phyloP scores from a whole-genome alignment of 2,329 filamentous ascomycete species.

The Aspergillus unguis region DNA sequence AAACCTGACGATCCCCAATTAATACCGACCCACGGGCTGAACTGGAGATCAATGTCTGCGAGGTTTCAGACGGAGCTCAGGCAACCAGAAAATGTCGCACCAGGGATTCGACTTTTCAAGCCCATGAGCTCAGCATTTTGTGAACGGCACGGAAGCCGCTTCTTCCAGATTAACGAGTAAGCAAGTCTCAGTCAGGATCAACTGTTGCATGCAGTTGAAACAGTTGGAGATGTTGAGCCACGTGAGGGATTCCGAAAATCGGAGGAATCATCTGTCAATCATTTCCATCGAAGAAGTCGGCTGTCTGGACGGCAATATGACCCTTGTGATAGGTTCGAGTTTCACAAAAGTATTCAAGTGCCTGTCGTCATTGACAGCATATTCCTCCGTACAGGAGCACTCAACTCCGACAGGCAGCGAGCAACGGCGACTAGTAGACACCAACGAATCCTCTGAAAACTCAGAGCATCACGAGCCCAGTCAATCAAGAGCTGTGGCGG shows the following conservation, averaged over 20 bases:
- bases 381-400: too few species aligned
- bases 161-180: too few species aligned
- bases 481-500: slow-evolving; percentile 18
- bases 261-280: neutral
- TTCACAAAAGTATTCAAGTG: neutral
- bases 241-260: neutral
- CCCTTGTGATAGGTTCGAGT: neutral
- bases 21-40: slow-evolving; percentile 5
- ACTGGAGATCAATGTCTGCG: neutral
- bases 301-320: neutral
- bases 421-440: neutral
- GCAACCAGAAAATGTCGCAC: slow-evolving; percentile 7
- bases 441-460: neutral
- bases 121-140: neutral
- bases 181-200: neutral
- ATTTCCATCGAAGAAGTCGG: neutral
- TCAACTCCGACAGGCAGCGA: too few species aligned
- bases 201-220: neutral
- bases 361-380: neutral
- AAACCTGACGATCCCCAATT: slow-evolving; percentile 4
- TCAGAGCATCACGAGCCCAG: slow-evolving; percentile 9
- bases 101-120: neutral
- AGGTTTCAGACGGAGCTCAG: neutral
- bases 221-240: neutral
- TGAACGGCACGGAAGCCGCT: neutral